Evolutionary conservation across 208 protist species (phyloP).

Genomic region (Leishmania mexicana): DNA sequence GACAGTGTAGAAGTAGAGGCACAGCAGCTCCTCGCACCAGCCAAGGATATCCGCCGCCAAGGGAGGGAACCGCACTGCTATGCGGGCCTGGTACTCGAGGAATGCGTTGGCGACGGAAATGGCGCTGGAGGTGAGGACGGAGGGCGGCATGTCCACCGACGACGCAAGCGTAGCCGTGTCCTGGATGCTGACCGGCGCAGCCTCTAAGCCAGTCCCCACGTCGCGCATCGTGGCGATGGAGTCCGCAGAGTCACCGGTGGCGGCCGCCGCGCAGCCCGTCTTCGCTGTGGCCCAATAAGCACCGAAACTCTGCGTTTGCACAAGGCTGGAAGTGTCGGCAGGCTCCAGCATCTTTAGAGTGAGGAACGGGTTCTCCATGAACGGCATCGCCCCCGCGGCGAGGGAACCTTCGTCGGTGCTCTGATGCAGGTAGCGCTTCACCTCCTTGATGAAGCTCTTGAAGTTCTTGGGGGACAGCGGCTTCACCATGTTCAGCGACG

Average conservation of each 20-base stretch:
- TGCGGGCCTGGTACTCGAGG: constrained; percentile 75
- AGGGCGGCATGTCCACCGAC: constrained; percentile 36
- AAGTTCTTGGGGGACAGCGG: constrained; percentile 60
- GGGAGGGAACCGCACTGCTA: constrained; percentile 76
- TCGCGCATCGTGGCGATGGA: constrained; percentile 13
- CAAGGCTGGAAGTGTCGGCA: constrained; percentile 57
- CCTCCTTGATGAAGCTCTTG: constrained; percentile 46
- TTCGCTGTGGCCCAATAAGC: constrained; percentile 50
- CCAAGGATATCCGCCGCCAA: constrained; percentile 67
- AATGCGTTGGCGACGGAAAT: constrained; percentile 65
- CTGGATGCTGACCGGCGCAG: not conserved
- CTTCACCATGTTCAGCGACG: constrained; percentile 62
- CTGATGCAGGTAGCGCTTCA: constrained; percentile 65
- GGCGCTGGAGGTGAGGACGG: constrained; percentile 57
- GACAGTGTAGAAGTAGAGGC: constrained; percentile 80
- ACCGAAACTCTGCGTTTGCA: constrained; percentile 63
- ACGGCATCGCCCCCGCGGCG: constrained; percentile 23
- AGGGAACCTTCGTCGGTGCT: constrained; percentile 28
- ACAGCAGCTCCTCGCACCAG: constrained; percentile 75
- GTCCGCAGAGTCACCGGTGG: not conserved
- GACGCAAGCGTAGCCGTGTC: constrained; percentile 21
- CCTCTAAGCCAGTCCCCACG: constrained; percentile 14
- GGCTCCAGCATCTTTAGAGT: constrained; percentile 55
- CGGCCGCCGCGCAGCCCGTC: constrained; percentile 1
- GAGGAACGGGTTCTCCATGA: constrained; percentile 82